Base-by-base conservation (phyloP, 228 moss, liverwort and hornwort genomes). In the Sphagnum fallax region DNA sequence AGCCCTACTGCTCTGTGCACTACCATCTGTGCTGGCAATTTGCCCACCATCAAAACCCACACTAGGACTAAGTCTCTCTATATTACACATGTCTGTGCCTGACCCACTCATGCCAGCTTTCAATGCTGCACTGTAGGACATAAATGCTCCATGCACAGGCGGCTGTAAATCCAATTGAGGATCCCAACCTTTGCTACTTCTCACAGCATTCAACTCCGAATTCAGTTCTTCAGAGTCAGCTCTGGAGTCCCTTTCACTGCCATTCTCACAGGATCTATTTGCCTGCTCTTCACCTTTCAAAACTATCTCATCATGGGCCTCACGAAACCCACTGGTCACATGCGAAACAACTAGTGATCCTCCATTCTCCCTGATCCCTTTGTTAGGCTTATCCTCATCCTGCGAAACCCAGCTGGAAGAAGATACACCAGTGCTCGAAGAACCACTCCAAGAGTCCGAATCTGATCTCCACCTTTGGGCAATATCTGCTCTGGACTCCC, bases 81-180 rank as follows among this genome's bases (percentile, higher is more conserved):
- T 84, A 70, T 75, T 72, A 72, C 78, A 79, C 72, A 76, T 85
- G 63, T 88, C 94, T 71, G 74, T 62, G 48, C 63, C 72, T 53
- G 69, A 67, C 61, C 77, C 74, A 60, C 74, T 66, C 90, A 94
- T 98, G 48, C 94, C 90, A 68, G 98, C 90, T 86, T 94, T 98
- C 81, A 98, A 83, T 68, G 98, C 94, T 67, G 92, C 94, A 84
- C 98, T 90, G 74, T 98, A 98, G 59, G 98, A 98, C 79, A 80
- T 77, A 88, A 94, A 94, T 66, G 92, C 94, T 66, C 83, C 60
- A 75, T 83, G 86, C 66, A 69, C 70, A 68, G 73, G 80, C 47
- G 83, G 81, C 72, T 73, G 83, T 8, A 82, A 82, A 55, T 72
- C 84, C 71, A 73, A 60, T 66, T 80, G 79, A 51, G 80, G 75